Base-by-base conservation (phyloP, 805 yeast species). In the Komagataella ulmi region DNA sequence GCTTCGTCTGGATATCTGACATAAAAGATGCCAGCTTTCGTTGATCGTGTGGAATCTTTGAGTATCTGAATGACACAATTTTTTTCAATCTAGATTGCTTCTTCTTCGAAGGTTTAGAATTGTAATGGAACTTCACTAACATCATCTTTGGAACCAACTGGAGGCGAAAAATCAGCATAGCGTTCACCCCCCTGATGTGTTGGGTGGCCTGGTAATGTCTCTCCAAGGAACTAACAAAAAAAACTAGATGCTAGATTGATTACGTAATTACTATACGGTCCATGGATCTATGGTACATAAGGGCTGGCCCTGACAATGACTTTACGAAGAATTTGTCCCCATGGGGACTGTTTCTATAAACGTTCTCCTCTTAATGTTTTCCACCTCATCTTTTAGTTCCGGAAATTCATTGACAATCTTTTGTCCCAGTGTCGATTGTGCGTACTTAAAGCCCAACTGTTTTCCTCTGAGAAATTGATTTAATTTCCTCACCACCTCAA, bases 381-480 rank as follows among this genome's bases (percentile, higher is more conserved):
- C 76, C 5, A 90, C 85, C 2, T 73, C 74, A 0, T 62, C 71
- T 7, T 71, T 69, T 55, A 91, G 64, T 51, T 85, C 89, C 1
- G 97, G 97, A 59, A 88, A 91, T 58, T 86, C 95, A 47, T 76
- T 77, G 47, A 68, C 73, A 48, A 93, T 76, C 61, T 87, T 83
- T 17, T 73, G 79, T 0, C 88, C 88, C 54, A 93, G 66, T 0
- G 77, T 73, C 54, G 81, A 80, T 58, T 86, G 71, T 56, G 90
- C 74, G 52, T 77, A 54, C 17, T 53, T 56, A 36, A 62, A 61
- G 3, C 89, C 96, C 46, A 69, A 60, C 77, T 87, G 80, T 64
- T 88, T 88, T 3, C 97, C 98, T 60, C 88, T 78, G 51, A 93
- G 73, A 57, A 83, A 80, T 60, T 95, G 97, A 61, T 93, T 93